A percentile compares a stretch with the other conserved stretches of the same genome.
These are phyloP conservation scores for Abrus precatorius DNA, from an alignment of 306 rosid genomes.

Conservation along the genomic window DNA sequence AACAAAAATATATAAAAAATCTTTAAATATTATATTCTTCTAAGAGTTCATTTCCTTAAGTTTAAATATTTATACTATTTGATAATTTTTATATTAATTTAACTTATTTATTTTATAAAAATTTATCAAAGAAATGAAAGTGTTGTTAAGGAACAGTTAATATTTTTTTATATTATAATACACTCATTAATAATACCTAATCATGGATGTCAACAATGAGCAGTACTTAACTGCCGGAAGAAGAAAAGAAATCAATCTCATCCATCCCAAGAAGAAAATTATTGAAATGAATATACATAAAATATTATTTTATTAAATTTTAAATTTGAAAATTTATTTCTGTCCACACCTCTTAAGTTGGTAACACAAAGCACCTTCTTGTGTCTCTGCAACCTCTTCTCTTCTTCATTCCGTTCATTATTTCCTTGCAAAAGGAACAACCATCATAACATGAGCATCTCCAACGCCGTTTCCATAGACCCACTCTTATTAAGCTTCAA, in stretches of 20 bases:
- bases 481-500: constrained; percentile 60
- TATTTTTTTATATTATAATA: too few species aligned
- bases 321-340: constrained; percentile 2
- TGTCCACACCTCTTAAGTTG: constrained; percentile 28
- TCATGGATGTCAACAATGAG: too few species aligned
- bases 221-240: not conserved
- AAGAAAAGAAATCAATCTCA: constrained; percentile 24
- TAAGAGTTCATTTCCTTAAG: too few species aligned
- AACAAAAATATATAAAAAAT: too few species aligned
- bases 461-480: constrained; percentile 63
- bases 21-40: too few species aligned
- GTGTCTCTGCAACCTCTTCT: not conserved
- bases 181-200: too few species aligned
- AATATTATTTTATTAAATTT: not conserved
- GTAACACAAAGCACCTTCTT: not conserved
- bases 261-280: constrained; percentile 5
- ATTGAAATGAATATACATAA: not conserved
- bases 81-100: too few species aligned
- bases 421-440: constrained; percentile 45
- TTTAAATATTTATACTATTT: too few species aligned
- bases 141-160: too few species aligned
- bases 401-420: not conserved
- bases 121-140: too few species aligned
- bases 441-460: constrained; percentile 71
- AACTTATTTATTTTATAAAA: too few species aligned